These are phyloP conservation scores for Phytophthora sp. DNA, from an alignment of 352 stramenopile species.

Conservation along the genomic window DNA sequence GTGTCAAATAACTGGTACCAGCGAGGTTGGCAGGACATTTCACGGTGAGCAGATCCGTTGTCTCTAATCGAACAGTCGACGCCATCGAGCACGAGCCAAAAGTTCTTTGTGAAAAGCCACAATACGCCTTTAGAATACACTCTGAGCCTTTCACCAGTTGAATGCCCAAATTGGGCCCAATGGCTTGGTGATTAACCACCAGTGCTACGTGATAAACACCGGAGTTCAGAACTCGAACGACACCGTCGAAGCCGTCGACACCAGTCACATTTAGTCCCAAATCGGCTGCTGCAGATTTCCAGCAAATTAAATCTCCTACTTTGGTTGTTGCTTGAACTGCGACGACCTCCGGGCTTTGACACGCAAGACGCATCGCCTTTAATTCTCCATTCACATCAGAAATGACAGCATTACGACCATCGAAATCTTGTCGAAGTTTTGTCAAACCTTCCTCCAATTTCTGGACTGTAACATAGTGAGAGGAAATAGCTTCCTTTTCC, in stretches of 20 bases:
- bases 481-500: not conserved
- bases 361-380: not conserved
- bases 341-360: not conserved
- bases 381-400: not conserved
- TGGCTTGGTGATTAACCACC: conserved; percentile 13
- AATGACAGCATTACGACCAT: not conserved
- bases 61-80: not conserved
- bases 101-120: not conserved
- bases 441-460: not conserved
- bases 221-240: not conserved
- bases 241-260: not conserved
- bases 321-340: not conserved
- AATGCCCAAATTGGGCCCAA: not conserved
- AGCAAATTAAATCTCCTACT: conserved; percentile 9
- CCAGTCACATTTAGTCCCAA: not conserved
- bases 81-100: not conserved
- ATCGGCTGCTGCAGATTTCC: not conserved
- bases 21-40: not conserved
- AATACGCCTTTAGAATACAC: conserved; percentile 9
- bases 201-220: conserved; percentile 11
- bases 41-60: not conserved
- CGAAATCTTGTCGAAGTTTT: not conserved
- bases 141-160: conserved; percentile 14
- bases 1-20: conserved; percentile 5
- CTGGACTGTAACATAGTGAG: not conserved